Base-by-base conservation (phyloP, 139 green algal genomes). In the Haematococcus lacustris region DNA sequence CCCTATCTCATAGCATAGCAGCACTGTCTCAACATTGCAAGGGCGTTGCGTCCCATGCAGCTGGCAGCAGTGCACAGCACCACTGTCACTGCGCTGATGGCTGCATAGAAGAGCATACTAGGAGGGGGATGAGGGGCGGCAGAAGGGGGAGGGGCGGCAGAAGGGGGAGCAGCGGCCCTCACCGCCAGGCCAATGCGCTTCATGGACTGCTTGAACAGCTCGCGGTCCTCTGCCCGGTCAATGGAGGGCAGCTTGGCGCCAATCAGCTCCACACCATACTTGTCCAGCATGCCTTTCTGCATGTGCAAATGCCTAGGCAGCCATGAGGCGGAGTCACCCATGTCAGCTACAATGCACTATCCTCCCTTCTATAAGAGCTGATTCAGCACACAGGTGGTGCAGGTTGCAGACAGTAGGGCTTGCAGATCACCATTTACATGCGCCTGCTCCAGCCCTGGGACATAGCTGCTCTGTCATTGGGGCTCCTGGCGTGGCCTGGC, bases 181-280 rank as follows among this genome's bases (percentile, higher is more conserved):
- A 86, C 92, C 50, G 90, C 92, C 30, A 96, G 83, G 13, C 83
- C 83, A 70, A 97, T 95, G 74, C 88, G 83, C 33, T 82, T 80
- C 91, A 96, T 96, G 57, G 90, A 84, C 75, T 97, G 77, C 76
- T 97, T 96, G 85, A 99, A 98, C 7, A 99, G 88, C 76, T 96
- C 89, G 34, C 95, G 84, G 83, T 99, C 95, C 85, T 98, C 95
- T 37, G 93, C 93, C 25, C 94, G 91, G 83, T 98, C 94, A 83
- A 99, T 99, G 40, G 92, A 94, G 21, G 91, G 91, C 78, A 99
- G 91, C 90, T 99, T 99, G 39, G 95, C 95, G 53, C 95, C 95
- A 67, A 99, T 98, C 33, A 99, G 92, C 87, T 99, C 95, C 32
- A 98, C 90, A 61, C 76, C 76, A 73, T 96, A 93, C 85, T 97